Evolutionary conservation across 352 stramenopile species (phyloP), one percentile per base, ranked within the genome.

Genomic region (Paralagenidium karlingii): DNA sequence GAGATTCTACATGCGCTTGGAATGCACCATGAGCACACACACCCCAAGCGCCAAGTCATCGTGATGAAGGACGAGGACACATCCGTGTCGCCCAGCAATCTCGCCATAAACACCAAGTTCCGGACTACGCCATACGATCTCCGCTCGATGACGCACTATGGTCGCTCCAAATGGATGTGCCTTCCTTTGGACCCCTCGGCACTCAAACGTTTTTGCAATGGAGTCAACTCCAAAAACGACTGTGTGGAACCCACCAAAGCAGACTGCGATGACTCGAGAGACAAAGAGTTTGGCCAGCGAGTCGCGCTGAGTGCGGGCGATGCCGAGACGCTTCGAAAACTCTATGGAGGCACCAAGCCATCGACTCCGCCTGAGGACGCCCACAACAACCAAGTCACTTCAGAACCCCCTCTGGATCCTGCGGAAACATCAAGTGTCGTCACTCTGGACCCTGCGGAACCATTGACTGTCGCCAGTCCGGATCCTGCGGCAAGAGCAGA

Each of bases 71-170:
- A 79, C 38, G 45, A 55, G 22, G 64, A 84, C 18, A 32, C 84
- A 42, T 65, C 68, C 0, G 69, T 82, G 13, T 79, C 62, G 2
- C 49, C 62, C 8, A 66, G 70, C 37, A 87, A 87, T 49, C 84
- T 84, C 47, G 65, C 67, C 16, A 82, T 78, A 40, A 64, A 60
- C 30, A 64, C 49, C 9, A 87, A 73, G 37, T n/a, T n/a, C n/a
- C n/a, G n/a, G n/a, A n/a, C n/a, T n/a, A n/a, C n/a, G n/a, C 54
- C 65, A 33, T 87, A 87, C 44, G 69, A 87, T 45, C 58, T 57
- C 3, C 50, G 55, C 18, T 84, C 69, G 32, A 82, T 87, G 52
- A 87, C 84, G 73, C 73, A 87, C 53, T 87, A 87, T 27, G 68
- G 68, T 8, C 63, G 60, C 31, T 59, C 47, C 19, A 63, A 64